Base-by-base conservation (phyloP, 176 grass and related monocot species). In the Microstegium vimineum region DNA sequence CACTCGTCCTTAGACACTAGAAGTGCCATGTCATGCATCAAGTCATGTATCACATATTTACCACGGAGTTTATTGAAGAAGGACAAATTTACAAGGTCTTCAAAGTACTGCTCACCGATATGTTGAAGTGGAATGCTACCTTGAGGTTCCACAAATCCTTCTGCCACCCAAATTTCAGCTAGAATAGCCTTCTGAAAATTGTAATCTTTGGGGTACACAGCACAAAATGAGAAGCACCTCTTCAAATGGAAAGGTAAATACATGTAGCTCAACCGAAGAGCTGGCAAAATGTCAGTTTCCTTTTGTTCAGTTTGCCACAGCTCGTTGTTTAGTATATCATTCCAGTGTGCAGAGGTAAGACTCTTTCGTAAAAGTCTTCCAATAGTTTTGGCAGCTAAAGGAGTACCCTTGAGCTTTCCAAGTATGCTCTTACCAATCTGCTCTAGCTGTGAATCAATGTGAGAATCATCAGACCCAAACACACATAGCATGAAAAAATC, bases 261-360 rank as follows among this genome's bases (percentile, higher is more conserved):
- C n/a, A 88, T 83, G 60, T 93, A 93, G 30, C 91, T 93, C 40
- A 93, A 72, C 17, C 57, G 77, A 20, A 90, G 76, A 9, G 74
- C 78, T 2, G 91, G 77, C 16, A 90, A 12, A 49, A 93, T 90
- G 4, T 78, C 87, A n/a, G 41, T 32, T 1, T 76, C 62, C 38
- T 76, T 14, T 66, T 85, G 70, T 23, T 36, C 5, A 9, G 90
- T 1, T 68, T 68, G 11, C 88, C 91, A 88, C 1, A 90, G 3
- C 73, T 90, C 66, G 65, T 45, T 90, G 0, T 75, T 8, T 49
- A 59, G 66, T 61, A 93, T 78, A n/a, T 10, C 17, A 9, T 32
- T 85, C 87, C 87, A 93, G 8, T 87, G 18, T 42, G 0, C 5
- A n/a, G 34, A 34, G 42, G 34, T 3, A 1, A 36, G 5, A 4